phyloP scores from a whole-genome alignment of 2,329 filamentous ascomycete genomes.

The Fusarium citri region DNA sequence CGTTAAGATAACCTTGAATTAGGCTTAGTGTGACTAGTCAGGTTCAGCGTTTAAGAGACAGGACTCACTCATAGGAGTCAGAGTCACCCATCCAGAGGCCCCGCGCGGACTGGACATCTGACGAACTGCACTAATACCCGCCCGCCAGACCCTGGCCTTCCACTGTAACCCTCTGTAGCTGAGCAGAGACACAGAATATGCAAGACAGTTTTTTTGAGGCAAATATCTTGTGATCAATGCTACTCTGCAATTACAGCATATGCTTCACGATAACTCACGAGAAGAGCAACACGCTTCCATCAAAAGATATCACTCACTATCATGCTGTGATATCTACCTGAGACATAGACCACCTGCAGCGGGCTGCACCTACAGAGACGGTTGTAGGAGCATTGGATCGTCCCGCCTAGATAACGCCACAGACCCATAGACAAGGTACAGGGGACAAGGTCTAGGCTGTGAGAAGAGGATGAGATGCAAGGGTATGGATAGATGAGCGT shows the following conservation, averaged over 20 bases:
- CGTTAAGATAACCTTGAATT: conserved; percentile 12
- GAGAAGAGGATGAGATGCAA: not conserved
- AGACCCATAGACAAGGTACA: not conserved
- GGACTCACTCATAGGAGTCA: not conserved
- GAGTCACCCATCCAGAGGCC: not conserved
- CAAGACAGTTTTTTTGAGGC: not conserved
- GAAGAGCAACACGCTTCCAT: not conserved
- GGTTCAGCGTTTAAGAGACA: not conserved
- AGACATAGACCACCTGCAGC: not conserved
- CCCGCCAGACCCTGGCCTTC: not conserved
- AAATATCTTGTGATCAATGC: not conserved
- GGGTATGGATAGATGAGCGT: not conserved
- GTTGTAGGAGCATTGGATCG: conserved; percentile 1
- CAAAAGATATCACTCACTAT: not conserved
- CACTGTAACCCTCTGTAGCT: not conserved
- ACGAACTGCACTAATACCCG: conserved; percentile 12
- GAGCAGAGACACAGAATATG: not conserved
- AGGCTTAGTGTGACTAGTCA: conserved; percentile 8
- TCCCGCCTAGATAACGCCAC: conserved; percentile 4
- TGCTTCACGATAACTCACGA: not conserved
- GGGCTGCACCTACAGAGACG: not conserved
- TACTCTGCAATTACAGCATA: not conserved
- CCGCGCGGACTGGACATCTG: conserved; percentile 9
- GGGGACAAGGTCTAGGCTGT: not conserved
- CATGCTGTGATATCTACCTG: conserved; percentile 3